A percentile compares a stretch with the other conserved stretches of the same genome.
phyloP scores from a whole-genome alignment of 2,329 filamentous ascomycete genomes.

The Aspergillus tanneri region DNA sequence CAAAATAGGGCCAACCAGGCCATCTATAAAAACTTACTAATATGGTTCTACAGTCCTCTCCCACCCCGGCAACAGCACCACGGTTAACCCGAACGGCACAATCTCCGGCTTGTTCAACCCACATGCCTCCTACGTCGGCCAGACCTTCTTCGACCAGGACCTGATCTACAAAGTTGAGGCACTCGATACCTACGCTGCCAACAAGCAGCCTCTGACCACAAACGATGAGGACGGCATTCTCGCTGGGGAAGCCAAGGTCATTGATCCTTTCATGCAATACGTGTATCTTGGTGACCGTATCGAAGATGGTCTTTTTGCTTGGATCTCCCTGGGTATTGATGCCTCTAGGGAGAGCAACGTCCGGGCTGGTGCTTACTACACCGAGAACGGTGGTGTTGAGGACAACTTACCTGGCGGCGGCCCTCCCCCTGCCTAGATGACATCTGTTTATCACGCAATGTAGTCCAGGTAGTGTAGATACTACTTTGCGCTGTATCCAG shows the following conservation, averaged over 20 bases:
- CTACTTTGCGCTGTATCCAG: slow-evolving; percentile 1
- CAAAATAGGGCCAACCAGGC: too few species aligned
- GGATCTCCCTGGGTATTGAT: slow-evolving; percentile 56
- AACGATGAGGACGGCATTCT: slow-evolving; percentile 56
- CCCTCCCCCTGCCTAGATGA: slow-evolving; percentile 9
- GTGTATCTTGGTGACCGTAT: slow-evolving; percentile 55
- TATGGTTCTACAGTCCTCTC: slow-evolving; percentile 26
- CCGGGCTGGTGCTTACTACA: slow-evolving; percentile 32
- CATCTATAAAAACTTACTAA: background rate
- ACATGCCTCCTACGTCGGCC: slow-evolving; percentile 60
- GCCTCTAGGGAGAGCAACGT: slow-evolving; percentile 32
- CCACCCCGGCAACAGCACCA: slow-evolving; percentile 32
- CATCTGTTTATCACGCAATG: background rate
- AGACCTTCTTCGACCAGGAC: slow-evolving; percentile 64
- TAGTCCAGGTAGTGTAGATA: background rate
- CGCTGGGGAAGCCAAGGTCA: slow-evolving; percentile 50
- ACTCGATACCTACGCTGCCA: slow-evolving; percentile 48
- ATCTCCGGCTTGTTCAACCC: slow-evolving; percentile 45
- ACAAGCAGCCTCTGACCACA: slow-evolving; percentile 48
- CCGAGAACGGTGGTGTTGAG: slow-evolving; percentile 36
- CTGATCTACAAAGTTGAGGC: slow-evolving; percentile 55
- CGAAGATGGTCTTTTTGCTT: slow-evolving; percentile 54
- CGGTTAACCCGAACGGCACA: slow-evolving; percentile 51
- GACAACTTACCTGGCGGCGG: slow-evolving; percentile 24
- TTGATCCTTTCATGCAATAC: slow-evolving; percentile 60